Percentiles rank a stretch among this genome's conserved stretches.
phyloP scores from a whole-genome alignment of 805 yeast species.

The Jamesozyma jinghongensis region DNA sequence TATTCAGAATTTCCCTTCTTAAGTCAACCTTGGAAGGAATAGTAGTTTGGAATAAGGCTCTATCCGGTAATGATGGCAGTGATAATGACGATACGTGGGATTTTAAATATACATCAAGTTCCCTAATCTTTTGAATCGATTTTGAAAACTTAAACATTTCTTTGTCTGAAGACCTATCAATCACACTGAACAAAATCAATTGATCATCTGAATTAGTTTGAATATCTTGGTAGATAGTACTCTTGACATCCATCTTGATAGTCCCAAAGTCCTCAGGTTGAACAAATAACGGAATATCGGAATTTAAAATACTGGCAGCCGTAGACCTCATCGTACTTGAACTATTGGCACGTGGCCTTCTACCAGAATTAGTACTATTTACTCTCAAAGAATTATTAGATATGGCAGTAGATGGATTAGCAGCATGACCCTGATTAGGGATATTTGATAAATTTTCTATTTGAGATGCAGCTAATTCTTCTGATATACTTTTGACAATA shows the following conservation, averaged over 20 bases:
- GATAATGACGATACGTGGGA: constrained; percentile 39
- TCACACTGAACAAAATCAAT: constrained; percentile 49
- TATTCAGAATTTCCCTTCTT: constrained; percentile 46
- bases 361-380: neutral
- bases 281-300: constrained; percentile 43
- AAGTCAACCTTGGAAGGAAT: constrained; percentile 58
- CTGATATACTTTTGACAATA: neutral
- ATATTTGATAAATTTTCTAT: no score
- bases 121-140: constrained; percentile 46
- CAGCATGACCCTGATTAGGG: neutral
- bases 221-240: constrained; percentile 37
- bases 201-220: constrained; percentile 47
- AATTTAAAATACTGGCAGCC: constrained; percentile 5
- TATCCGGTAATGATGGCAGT: constrained; percentile 59
- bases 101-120: constrained; percentile 54
- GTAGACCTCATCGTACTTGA: constrained; percentile 8
- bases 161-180: constrained; percentile 50
- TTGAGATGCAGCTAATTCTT: neutral
- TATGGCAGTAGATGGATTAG: neutral
- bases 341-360: constrained; percentile 9
- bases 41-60: constrained; percentile 39
- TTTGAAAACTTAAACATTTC: constrained; percentile 73
- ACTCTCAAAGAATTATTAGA: neutral
- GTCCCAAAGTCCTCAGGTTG: constrained; percentile 52
- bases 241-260: constrained; percentile 38